Conservation (phyloP, 73 alveolate species). For the Uronychia binucleata region DNA sequence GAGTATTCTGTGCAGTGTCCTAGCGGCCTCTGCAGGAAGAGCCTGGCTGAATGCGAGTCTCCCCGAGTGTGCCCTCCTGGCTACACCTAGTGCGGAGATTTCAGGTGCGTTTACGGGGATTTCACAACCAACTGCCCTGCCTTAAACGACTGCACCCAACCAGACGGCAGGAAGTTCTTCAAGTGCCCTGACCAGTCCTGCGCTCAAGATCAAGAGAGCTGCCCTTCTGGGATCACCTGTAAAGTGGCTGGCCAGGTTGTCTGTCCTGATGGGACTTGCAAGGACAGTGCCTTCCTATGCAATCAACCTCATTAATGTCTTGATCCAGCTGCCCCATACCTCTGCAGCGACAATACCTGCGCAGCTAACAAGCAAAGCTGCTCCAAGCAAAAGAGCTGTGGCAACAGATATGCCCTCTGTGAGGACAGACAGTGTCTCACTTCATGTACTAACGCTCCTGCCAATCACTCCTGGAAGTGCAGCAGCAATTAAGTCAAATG, state of each 20-base stretch:
- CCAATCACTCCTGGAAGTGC: no score
- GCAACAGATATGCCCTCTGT: background rate
- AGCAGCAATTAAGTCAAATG: background rate
- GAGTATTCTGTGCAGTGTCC: slow-evolving; percentile 31
- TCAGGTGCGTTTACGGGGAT: slow-evolving; percentile 17
- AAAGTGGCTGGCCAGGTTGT: slow-evolving; percentile 59
- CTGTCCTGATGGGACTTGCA: slow-evolving; percentile 83
- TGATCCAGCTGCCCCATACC: background rate
- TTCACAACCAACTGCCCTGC: slow-evolving; percentile 10
- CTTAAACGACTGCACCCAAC: slow-evolving; percentile 18
- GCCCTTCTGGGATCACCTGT: slow-evolving; percentile 55
- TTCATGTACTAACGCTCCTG: background rate
- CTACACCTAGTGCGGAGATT: slow-evolving; percentile 47
- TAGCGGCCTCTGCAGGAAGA: slow-evolving; percentile 40
- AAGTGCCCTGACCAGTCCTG: slow-evolving; percentile 79
- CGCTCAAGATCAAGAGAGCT: slow-evolving; percentile 49
- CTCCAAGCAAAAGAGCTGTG: slow-evolving; percentile 21
- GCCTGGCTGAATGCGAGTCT: slow-evolving; percentile 17
- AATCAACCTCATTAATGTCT: slow-evolving; percentile 25
- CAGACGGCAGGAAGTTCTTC: slow-evolving; percentile 19
- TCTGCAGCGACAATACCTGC: slow-evolving; percentile 53
- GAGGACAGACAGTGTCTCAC: background rate
- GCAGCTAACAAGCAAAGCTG: slow-evolving; percentile 65
- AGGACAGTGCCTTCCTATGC: slow-evolving; percentile 22
- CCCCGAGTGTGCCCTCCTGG: slow-evolving; percentile 49